Evolutionary conservation across 2,329 filamentous ascomycete species (phyloP), one percentile per base, ranked within the genome.

Genomic region (Xylariaceae sp.): DNA sequence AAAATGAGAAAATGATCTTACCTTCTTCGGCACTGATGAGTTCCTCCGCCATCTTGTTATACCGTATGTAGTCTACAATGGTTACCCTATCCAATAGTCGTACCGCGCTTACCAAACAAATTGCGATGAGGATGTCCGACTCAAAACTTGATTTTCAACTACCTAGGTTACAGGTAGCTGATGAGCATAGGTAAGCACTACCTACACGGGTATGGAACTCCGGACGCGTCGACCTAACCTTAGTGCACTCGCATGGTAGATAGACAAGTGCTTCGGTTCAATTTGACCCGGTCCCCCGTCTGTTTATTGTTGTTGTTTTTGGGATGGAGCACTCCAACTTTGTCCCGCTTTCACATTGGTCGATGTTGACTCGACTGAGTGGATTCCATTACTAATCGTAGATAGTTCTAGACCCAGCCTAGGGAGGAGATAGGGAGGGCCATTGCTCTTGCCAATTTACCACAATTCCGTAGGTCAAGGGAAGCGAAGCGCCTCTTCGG

Each of bases 21-120:
- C 66, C 63, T 67, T 68, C 66, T 40, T 64, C 63, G 37, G 65
- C 65, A 57, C 64, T 68, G 32, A 68, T 64, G 42, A 68, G 57
- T 61, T 67, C 68, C 40, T 64, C 66, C 47, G 63, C 56, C 66
- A 67, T 68, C 47, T 62, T 64, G 44, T 41, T 47, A 40, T 53
- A 3, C 19, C 29, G 19, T 29, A 9, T 4, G 7, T 27, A 47
- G 47, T 37, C 46, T 60, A 11, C 12, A 37, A 6, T 37, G 8
- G 35, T 7, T 9, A 11, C 4, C 12, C 8, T 37, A 37, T 9
- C 8, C 32, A 34, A 34, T 1, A 34, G 6, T 3, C 12, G 35
- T 37, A 19, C 19, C 19, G 19, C 35, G 35, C 35, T 31, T 3
- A 54, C 34, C 42, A 9, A 9, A 30, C 32, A 37, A 50, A 49